Evolutionary conservation across 1,139 yeast genomes (phyloP), one percentile per base, ranked within the genome.

Genomic region (Candida smagusa): DNA sequence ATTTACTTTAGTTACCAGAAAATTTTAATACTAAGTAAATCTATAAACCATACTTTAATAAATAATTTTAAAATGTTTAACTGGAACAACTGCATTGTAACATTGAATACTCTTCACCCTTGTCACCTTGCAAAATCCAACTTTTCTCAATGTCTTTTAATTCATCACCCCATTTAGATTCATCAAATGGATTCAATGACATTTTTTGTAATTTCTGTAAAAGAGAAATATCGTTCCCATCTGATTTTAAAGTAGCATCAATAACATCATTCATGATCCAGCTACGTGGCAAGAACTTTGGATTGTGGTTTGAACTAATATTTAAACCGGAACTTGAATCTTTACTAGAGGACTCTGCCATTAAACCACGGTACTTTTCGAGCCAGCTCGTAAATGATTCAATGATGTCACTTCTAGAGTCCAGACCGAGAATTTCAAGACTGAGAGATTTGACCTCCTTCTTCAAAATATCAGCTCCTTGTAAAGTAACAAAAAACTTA

Each of bases 231-330:
- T 71, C 72, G 23, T 57, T 51, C 3, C 65, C 68, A n/a, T 57
- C 51, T 16, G 63, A 56, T 7, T 65, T 68, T 35, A 64, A 59
- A 0, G 77, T 68, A 36, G 63, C 61, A 24, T 73, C 68, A 37
- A 87, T 83, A 0, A 88, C 96, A 44, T 89, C 92, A 40, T 88
- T 90, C 38, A 92, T 65, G 36, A 90, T 80, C 92, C 96, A 88
- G 47, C 82, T 85, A 43, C 92, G 73, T 11, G 96, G 95, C 11
- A 86, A 72, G 53, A 92, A 90, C 28, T 77, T 54, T 2, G 98
- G 98, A 53, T 92, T 92, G 38, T 64, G 69, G 2, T 48, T 39
- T 9, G 62, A 52, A 41, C 88, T 76, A 7, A 68, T 50, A 3
- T 46, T 48, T 29, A 85, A 67, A 4, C 49, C 54, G 12, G 60